Base-by-base conservation (phyloP, 306 rosid species). In the Cicer cuneatum region DNA sequence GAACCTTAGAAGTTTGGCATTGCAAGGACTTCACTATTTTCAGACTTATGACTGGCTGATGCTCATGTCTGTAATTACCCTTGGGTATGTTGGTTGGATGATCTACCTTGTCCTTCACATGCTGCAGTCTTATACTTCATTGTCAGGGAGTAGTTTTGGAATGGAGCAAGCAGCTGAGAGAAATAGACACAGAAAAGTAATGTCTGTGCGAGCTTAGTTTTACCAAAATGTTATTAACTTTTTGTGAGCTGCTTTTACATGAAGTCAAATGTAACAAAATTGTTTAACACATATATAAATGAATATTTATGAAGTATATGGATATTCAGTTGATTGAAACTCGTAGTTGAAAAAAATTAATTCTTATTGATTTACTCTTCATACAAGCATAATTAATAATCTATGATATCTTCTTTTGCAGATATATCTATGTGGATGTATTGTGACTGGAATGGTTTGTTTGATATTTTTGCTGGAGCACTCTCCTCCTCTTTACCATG, bases 81-180 rank as follows among this genome's bases (percentile, higher is more conserved):
- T 92, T 56, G 98, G 98, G 58, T 92, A 92, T 75, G 66, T 86
- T 76, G 98, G 96, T 75, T 92, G 98, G 98, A 92, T 92, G 96
- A 76, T 89, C 75, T 85, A 88, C 82, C 83, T 92, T 84, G 81
- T 84, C 81, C 86, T 92, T 48, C 96, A 92, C 46, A 90, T 92
- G 77, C 89, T 92, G 83, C 96, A 92, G 76, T 92, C 96, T 62
- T 92, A 92, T 80, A 90, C 98, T 66, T 84, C 92, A 78, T 56
- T 92, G 80, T 85, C 88, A 47, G 86, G 77, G 73, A 69, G 63
- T 70, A 40, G 84, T 71, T 77, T 80, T 45, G 85, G 80, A 75
- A 64, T 71, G 90, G 90, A 85, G 66, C 77, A 74, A 75, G 73
- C 84, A 68, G 75, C 67, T 84, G 82, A 42, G 77, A 83, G 68